Base-by-base conservation (phyloP, 2,329 filamentous ascomycete species). In the Epichloe sibirici region DNA sequence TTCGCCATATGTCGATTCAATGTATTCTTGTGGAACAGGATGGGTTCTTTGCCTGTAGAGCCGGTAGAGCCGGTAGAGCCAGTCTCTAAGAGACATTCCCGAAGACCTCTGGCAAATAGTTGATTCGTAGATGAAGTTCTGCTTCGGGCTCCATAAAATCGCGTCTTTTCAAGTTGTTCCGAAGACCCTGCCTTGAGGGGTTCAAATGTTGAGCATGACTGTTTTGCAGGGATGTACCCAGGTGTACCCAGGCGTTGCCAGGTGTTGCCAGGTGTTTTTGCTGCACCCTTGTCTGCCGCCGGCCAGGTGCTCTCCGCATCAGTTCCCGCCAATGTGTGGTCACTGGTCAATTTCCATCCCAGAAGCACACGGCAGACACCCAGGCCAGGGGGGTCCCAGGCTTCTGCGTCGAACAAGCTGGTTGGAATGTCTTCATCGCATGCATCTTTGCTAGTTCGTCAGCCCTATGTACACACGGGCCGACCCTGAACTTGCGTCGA, bases 371-470 rank as follows among this genome's bases (percentile, higher is more conserved):
- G 17, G 38, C 45, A 23, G 25, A 31, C 48, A 23, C 28, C 48
- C 17, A 49, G 35, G 47, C 51, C 37, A 45, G 17, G 17, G 17
- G 53, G 53, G 45, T 40, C 49, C 53, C 35, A 45, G 53, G 53
- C 43, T 42, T 34, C 51, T 34, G 45, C 53, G 49, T 52, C 49
- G 35, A 49, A 34, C 49, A 51, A 52, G 49, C 49, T 46, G 39
- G 34, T 49, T 46, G 53, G 49, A 51, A 54, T 54, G 49, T 51
- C 53, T 52, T 54, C 53, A 49, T 39, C 45, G 39, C 48, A 53
- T 46, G 48, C 48, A 45, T 48, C 39, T 11, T 44, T 42, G 39
- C 42, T 53, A 49, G 39, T 17, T 37, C 49, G 31, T 54, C 53
- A 54, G 53, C 53, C 53, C 53, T 54, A 21, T 21, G 17, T 21